Conservation (phyloP, 2,329 filamentous ascomycete genomes). For the Arachnomyces sp. region DNA sequence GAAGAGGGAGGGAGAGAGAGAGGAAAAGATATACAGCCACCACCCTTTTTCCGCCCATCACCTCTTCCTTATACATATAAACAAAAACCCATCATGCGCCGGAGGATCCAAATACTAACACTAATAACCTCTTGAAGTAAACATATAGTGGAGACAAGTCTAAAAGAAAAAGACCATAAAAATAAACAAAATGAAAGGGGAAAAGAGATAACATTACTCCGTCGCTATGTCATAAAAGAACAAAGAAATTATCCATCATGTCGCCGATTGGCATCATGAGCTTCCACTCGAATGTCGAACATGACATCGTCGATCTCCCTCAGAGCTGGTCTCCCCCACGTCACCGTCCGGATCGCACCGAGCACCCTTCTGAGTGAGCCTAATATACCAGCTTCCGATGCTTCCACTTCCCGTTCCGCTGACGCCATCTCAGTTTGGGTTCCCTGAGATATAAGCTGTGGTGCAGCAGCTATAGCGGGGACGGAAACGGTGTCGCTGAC, state of each 20-base stretch:
- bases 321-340: slow-evolving; percentile 58
- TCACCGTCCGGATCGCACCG: slow-evolving; percentile 50
- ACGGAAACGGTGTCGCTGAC: not conserved
- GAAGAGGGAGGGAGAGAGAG: too few relatives aligned
- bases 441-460: slow-evolving; percentile 9
- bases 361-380: slow-evolving; percentile 50
- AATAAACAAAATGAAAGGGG: too few relatives aligned
- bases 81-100: too few relatives aligned
- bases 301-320: slow-evolving; percentile 68
- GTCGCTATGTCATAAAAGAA: slow-evolving; percentile 26
- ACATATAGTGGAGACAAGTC: too few relatives aligned
- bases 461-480: not conserved
- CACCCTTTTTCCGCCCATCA: too few relatives aligned
- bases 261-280: slow-evolving; percentile 63
- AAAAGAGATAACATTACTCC: slow-evolving; percentile 19
- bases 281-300: slow-evolving; percentile 67
- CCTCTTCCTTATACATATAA: too few relatives aligned
- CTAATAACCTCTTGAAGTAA: too few relatives aligned
- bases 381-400: slow-evolving; percentile 45
- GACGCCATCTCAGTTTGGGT: slow-evolving; percentile 12
- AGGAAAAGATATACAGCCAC: too few relatives aligned
- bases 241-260: slow-evolving; percentile 14
- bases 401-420: slow-evolving; percentile 5
- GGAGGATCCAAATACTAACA: too few relatives aligned
- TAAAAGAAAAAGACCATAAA: too few relatives aligned